These are phyloP conservation scores for Wickerhamiella brachini DNA, from an alignment of 805 yeast species.

Conservation along the genomic window DNA sequence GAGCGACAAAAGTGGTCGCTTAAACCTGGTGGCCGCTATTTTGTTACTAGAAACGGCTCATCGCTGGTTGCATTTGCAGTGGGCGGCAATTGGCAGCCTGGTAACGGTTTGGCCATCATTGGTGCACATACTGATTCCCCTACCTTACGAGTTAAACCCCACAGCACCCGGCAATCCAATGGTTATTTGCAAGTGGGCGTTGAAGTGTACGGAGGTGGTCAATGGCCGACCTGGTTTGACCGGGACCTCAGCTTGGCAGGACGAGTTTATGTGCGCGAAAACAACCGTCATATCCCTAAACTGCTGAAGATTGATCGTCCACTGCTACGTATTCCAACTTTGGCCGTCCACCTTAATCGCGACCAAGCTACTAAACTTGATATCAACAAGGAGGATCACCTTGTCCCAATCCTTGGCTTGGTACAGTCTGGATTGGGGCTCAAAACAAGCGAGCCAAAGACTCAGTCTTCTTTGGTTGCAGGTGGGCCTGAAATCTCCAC, in stretches of 20 bases:
- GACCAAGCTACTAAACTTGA: constrained; percentile 59
- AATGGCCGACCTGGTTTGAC: constrained; percentile 96
- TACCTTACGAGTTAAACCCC: constrained; percentile 77
- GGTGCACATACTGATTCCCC: constrained; percentile 98
- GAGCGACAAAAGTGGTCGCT: constrained; percentile 63
- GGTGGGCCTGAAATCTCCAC: constrained; percentile 50
- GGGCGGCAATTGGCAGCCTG: constrained; percentile 58
- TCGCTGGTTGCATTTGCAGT: constrained; percentile 79
- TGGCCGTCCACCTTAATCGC: constrained; percentile 83
- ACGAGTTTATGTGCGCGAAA: constrained; percentile 55
- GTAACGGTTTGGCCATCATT: constrained; percentile 72
- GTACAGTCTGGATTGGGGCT: constrained; percentile 13
- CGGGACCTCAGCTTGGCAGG: constrained; percentile 88
- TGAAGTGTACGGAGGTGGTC: constrained; percentile 90
- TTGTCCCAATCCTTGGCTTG: constrained; percentile 75
- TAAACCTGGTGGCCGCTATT: constrained; percentile 51
- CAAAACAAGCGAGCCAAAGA: constrained; percentile 10
- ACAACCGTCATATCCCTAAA: constrained; percentile 43
- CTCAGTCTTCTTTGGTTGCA: constrained; percentile 28
- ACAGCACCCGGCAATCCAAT: constrained; percentile 47
- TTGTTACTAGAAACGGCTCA: constrained; percentile 79
- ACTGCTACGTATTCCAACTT: constrained; percentile 76
- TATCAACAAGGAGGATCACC: constrained; percentile 76
- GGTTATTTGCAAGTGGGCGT: constrained; percentile 86
- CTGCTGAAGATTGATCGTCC: constrained; percentile 75